Percentiles rank a stretch among this genome's conserved stretches.
phyloP scores from a whole-genome alignment of 2,329 filamentous ascomycete species.

The Hysterium pulicare region DNA sequence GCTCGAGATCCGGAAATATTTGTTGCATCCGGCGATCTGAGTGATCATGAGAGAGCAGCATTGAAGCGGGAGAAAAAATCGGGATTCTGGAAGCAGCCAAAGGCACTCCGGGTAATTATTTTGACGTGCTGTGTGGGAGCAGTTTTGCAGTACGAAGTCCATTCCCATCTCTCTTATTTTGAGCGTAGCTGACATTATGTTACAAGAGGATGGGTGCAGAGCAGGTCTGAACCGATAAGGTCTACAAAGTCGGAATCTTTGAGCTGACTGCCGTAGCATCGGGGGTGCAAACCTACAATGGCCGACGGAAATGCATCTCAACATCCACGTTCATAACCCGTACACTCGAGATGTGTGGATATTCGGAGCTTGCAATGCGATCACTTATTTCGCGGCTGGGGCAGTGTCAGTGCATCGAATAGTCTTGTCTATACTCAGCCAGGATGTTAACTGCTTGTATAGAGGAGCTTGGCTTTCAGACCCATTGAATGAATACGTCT shows the following conservation, averaged over 20 bases:
- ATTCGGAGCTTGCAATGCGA: neutral
- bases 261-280: no score
- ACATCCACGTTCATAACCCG: neutral
- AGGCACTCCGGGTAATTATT: neutral
- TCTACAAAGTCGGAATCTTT: no score
- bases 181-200: neutral
- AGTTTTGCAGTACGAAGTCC: neutral
- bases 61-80: neutral
- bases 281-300: slow-evolving; percentile 1
- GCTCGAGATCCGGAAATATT: neutral
- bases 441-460: neutral
- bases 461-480: slow-evolving; percentile 1
- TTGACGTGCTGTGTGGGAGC: neutral
- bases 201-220: neutral
- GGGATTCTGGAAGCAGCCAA: slow-evolving; percentile 1
- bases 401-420: neutral
- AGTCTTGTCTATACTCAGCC: neutral
- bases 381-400: neutral
- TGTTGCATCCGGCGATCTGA: neutral
- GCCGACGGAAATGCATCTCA: neutral
- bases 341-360: slow-evolving; percentile 1
- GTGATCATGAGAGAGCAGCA: neutral
- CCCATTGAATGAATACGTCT: slow-evolving; percentile 1
- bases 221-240: no score
- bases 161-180: neutral